Percentiles rank a stretch among this genome's conserved stretches.
These are phyloP conservation scores for Pugionium dolabratum DNA, from an alignment of 345 rosid genomes.

Conservation along the genomic window DNA sequence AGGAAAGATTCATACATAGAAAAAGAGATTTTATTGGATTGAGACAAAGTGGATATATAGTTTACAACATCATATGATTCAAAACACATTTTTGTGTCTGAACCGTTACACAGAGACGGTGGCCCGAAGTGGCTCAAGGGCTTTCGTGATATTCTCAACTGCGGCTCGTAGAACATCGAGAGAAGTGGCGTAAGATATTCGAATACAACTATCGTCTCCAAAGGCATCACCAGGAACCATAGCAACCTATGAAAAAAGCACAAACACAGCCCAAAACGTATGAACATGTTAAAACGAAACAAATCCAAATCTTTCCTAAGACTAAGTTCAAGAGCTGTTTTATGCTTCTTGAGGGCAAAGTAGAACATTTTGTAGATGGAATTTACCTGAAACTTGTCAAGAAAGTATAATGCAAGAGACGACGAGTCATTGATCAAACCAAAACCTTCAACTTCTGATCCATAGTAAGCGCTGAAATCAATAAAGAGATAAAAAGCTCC, in stretches of 20 bases:
- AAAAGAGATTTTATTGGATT: background rate
- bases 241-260: conserved; percentile 60
- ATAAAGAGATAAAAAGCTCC: conserved; percentile 95
- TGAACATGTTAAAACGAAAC: background rate
- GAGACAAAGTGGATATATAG: conserved; percentile 9
- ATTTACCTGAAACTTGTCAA: conserved; percentile 45
- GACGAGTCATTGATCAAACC: conserved; percentile 70
- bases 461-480: conserved; percentile 83
- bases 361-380: background rate
- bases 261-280: conserved; percentile 6
- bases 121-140: conserved; percentile 56
- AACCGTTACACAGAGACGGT: conserved; percentile 51
- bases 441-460: conserved; percentile 72
- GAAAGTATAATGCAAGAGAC: conserved; percentile 65
- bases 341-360: background rate
- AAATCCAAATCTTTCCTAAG: background rate
- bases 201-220: conserved; percentile 87
- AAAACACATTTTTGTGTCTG: conserved; percentile 3
- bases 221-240: conserved; percentile 96
- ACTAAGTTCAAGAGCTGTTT: background rate
- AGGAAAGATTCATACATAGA: background rate
- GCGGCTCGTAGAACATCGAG: conserved; percentile 71
- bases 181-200: conserved; percentile 90
- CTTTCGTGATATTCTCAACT: conserved; percentile 77
- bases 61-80: conserved; percentile 17